Conservation (phyloP, 371 early-diverging fungal genomes). For the Caulochytrium protostelioides region DNA sequence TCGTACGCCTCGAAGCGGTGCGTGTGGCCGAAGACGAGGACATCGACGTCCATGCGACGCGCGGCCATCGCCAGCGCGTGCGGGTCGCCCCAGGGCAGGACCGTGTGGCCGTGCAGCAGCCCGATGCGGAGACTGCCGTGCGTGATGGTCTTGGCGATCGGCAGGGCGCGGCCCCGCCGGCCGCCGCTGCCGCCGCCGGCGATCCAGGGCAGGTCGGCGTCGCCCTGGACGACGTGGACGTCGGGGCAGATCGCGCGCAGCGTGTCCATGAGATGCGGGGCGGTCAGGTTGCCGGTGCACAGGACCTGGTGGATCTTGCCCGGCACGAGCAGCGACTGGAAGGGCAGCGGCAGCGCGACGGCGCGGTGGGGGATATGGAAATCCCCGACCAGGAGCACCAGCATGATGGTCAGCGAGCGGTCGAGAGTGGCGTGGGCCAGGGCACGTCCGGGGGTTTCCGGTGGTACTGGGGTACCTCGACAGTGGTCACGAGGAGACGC, state of each 20-base stretch:
- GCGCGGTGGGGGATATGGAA: constrained; percentile 81
- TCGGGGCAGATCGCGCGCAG: constrained; percentile 60
- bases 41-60: constrained; percentile 73
- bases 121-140: constrained; percentile 60
- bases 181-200: background rate
- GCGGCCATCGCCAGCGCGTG: constrained; percentile 50
- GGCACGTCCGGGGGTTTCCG: no score
- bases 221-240: constrained; percentile 57
- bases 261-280: constrained; percentile 62
- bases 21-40: constrained; percentile 66
- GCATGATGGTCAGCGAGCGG: no score
- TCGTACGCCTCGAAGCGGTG: constrained; percentile 77
- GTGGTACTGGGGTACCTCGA: no score
- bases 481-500: no score
- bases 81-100: constrained; percentile 70
- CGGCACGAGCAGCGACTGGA: constrained; percentile 53
- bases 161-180: constrained; percentile 11
- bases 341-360: constrained; percentile 63
- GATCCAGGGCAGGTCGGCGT: constrained; percentile 37
- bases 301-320: constrained; percentile 89
- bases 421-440: no score
- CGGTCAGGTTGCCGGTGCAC: constrained; percentile 70
- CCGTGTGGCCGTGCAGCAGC: constrained; percentile 67
- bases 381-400: constrained; percentile 79
- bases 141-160: constrained; percentile 42